These are phyloP conservation scores for Scenedesmus sp. DNA, from an alignment of 163 green algal genomes.

Conservation along the genomic window DNA sequence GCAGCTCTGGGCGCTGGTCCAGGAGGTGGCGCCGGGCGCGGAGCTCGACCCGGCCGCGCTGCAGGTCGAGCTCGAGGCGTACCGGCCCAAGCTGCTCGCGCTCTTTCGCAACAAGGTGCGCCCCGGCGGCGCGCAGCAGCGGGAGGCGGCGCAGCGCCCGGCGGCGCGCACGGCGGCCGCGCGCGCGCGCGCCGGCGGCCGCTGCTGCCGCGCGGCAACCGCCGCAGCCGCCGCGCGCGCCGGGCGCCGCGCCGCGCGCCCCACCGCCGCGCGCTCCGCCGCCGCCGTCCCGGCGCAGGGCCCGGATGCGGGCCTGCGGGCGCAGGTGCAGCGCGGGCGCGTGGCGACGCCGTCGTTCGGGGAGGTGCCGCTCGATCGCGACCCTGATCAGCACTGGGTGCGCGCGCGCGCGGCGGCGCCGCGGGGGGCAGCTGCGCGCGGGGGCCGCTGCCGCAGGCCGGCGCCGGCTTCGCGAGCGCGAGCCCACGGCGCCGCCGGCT, in stretches of 20 bases:
- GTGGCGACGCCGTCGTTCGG: slow-evolving; percentile 60
- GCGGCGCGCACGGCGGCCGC: too few relatives aligned
- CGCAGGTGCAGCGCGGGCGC: slow-evolving; percentile 58
- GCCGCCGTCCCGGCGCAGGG: too few relatives aligned
- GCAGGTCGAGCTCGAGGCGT: slow-evolving; percentile 51
- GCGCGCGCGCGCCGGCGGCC: too few relatives aligned
- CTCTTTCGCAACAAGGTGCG: slow-evolving; percentile 66
- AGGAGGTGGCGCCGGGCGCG: slow-evolving; percentile 37
- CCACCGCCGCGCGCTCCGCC: too few relatives aligned
- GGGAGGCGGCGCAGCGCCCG: background rate
- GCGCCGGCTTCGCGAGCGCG: background rate
- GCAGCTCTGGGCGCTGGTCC: slow-evolving; percentile 50
- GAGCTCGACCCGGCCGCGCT: slow-evolving; percentile 55
- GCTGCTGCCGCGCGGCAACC: too few relatives aligned
- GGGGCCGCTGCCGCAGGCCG: background rate
- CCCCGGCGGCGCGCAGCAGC: background rate
- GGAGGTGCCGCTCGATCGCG: slow-evolving; percentile 64
- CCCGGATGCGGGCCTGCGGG: slow-evolving; percentile 54
- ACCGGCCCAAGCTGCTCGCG: slow-evolving; percentile 58
- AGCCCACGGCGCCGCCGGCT: too few relatives aligned
- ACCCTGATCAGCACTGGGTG: slow-evolving; percentile 69
- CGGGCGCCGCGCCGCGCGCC: too few relatives aligned
- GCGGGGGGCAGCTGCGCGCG: too few relatives aligned
- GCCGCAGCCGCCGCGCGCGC: too few relatives aligned
- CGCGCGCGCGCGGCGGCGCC: background rate